Percentiles rank a stretch among this genome's conserved stretches.
Evolutionary conservation across 140 eudicot genomes (phyloP).

Genomic region (Erigeron philadelphicus): DNA sequence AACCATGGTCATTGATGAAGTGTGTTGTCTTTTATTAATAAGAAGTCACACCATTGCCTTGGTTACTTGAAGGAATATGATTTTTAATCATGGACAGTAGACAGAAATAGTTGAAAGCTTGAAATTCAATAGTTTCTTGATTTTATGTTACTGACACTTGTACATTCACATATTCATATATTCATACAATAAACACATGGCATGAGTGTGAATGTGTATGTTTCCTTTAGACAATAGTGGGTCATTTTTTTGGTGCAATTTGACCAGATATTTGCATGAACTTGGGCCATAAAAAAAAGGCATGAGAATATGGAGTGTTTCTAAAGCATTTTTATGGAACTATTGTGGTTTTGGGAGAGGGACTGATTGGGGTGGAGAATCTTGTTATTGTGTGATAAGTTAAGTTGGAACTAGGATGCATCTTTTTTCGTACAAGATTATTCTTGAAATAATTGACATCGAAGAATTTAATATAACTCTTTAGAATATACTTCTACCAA

Average conservation of each 20-base stretch:
- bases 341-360: constrained; percentile 12
- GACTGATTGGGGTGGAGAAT: constrained; percentile 20
- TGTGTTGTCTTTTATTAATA: constrained; percentile 12
- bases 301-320: constrained; percentile 25
- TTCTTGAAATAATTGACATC: background rate
- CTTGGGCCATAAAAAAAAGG: constrained; percentile 24
- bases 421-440: background rate
- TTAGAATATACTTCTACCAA: background rate
- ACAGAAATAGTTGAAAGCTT: background rate
- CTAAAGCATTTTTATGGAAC: constrained; percentile 13
- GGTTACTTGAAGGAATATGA: constrained; percentile 21
- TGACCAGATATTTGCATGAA: constrained; percentile 18
- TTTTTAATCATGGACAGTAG: constrained; percentile 16
- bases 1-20: constrained; percentile 19
- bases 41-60: constrained; percentile 14
- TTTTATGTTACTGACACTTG: constrained; percentile 18
- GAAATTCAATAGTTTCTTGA: constrained; percentile 3
- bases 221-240: constrained; percentile 24
- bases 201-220: background rate
- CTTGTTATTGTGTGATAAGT: background rate
- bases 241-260: constrained; percentile 22
- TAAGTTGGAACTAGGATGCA: background rate
- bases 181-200: constrained; percentile 11
- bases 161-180: constrained; percentile 11
- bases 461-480: background rate